Conservation (phyloP, 305 asterid genomes). For the Fraxinus velutina region DNA sequence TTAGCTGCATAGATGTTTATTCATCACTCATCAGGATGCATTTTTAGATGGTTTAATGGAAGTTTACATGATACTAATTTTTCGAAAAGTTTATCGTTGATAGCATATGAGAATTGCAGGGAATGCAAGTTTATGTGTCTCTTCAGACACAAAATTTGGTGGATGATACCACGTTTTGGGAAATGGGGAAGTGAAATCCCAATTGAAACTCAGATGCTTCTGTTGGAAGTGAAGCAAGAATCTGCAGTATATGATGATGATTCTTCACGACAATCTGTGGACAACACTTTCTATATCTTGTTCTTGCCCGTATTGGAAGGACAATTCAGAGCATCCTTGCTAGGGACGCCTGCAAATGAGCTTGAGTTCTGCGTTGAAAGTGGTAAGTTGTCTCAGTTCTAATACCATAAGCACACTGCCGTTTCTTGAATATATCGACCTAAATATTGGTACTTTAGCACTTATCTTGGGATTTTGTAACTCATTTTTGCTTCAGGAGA, state of each 20-base stretch:
- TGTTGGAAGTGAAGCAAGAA: conserved; percentile 35
- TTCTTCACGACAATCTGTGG: conserved; percentile 12
- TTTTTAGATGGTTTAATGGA: background rate
- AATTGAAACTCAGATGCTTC: conserved; percentile 41
- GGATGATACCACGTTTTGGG: conserved; percentile 49
- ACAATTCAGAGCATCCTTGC: conserved; percentile 38
- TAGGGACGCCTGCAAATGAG: conserved; percentile 36
- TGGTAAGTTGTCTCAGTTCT: conserved; percentile 11
- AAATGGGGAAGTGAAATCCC: conserved; percentile 31
- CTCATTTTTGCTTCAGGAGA: conserved; percentile 32
- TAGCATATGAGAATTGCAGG: conserved; percentile 24
- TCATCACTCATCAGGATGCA: background rate
- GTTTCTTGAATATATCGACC: background rate
- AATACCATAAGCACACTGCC: background rate
- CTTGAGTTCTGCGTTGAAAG: conserved; percentile 46
- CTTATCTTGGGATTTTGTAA: background rate
- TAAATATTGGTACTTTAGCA: background rate
- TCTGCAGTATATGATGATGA: conserved; percentile 16
- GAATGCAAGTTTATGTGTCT: conserved; percentile 51
- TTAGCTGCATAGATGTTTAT: background rate
- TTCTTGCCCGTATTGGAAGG: conserved; percentile 46
- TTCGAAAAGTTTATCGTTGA: background rate
- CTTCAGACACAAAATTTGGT: conserved; percentile 47
- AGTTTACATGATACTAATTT: background rate
- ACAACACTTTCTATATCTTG: conserved; percentile 33